phyloP scores from a whole-genome alignment of 176 grass and related monocot genomes.

The Eremochloa ophiuroides region DNA sequence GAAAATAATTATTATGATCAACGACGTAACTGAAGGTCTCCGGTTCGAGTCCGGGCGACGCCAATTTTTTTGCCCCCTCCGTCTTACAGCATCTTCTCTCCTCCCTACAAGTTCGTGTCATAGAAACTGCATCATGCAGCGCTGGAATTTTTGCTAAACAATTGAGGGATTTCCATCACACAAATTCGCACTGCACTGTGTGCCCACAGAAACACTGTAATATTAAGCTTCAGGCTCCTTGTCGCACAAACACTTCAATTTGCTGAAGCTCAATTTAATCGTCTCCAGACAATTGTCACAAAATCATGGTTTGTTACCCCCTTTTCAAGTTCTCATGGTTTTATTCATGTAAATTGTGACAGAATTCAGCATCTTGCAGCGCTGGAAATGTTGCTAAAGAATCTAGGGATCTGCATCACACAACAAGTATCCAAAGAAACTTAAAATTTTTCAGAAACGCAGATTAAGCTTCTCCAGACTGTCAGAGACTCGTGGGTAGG shows the following conservation, averaged over 20 bases:
- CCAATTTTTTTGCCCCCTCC: constrained; percentile 39
- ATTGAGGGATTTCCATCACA: neutral
- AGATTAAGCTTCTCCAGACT: neutral
- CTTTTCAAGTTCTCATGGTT: neutral
- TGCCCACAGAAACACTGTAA: neutral
- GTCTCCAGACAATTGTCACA: neutral
- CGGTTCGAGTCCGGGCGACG: constrained; percentile 86
- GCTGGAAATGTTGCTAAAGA: neutral
- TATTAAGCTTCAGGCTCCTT: neutral
- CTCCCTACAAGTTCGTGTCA: neutral
- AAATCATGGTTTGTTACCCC: neutral
- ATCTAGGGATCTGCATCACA: neutral
- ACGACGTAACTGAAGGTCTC: constrained; percentile 96
- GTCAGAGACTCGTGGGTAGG: neutral
- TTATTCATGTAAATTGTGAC: neutral
- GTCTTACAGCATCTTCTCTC: too few species aligned
- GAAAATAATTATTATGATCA: too few species aligned
- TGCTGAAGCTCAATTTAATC: neutral
- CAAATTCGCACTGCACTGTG: neutral
- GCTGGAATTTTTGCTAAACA: neutral
- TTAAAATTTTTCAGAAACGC: too few species aligned
- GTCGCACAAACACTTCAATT: neutral
- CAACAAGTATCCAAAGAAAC: neutral
- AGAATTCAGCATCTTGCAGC: neutral
- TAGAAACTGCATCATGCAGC: neutral